phyloP scores from a whole-genome alignment of 2,329 filamentous ascomycete genomes.

The Fonsecaea nubica region DNA sequence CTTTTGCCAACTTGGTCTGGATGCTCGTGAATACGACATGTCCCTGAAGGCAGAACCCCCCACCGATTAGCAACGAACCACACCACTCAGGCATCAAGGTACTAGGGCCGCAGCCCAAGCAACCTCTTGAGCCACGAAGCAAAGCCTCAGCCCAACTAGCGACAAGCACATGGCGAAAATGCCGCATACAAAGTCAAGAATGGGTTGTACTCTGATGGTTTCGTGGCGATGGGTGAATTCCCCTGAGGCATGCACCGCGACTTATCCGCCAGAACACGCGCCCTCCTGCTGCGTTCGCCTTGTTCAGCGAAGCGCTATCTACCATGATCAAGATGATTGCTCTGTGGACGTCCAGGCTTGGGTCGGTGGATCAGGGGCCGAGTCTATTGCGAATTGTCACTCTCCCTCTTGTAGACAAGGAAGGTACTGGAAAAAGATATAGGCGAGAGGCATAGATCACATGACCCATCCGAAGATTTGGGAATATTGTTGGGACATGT shows the following conservation, averaged over 20 bases:
- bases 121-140: slow-evolving; percentile 5
- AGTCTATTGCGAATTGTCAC: not conserved
- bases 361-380: slow-evolving; percentile 11
- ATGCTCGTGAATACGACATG: slow-evolving; percentile 15
- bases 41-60: not conserved
- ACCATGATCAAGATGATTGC: not conserved
- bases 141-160: slow-evolving; percentile 15
- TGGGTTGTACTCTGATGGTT: not conserved
- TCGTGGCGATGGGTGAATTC: not conserved
- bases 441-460: not conserved
- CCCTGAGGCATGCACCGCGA: slow-evolving; percentile 8
- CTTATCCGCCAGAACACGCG: not conserved
- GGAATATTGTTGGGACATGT: too few relatives aligned
- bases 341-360: not conserved
- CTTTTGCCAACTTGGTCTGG: slow-evolving; percentile 11
- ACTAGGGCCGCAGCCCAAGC: not conserved
- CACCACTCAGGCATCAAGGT: slow-evolving; percentile 3
- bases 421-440: too few relatives aligned
- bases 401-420: not conserved
- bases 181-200: slow-evolving; percentile 15
- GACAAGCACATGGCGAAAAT: slow-evolving; percentile 25
- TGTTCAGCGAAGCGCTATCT: not conserved
- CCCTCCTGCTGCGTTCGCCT: not conserved
- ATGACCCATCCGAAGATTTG: not conserved
- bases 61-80: slow-evolving; percentile 1